A percentile compares a stretch with the other conserved stretches of the same genome.
These are phyloP conservation scores for Clonostachys rosea DNA, from an alignment of 2,329 filamentous ascomycete species.

Conservation along the genomic window DNA sequence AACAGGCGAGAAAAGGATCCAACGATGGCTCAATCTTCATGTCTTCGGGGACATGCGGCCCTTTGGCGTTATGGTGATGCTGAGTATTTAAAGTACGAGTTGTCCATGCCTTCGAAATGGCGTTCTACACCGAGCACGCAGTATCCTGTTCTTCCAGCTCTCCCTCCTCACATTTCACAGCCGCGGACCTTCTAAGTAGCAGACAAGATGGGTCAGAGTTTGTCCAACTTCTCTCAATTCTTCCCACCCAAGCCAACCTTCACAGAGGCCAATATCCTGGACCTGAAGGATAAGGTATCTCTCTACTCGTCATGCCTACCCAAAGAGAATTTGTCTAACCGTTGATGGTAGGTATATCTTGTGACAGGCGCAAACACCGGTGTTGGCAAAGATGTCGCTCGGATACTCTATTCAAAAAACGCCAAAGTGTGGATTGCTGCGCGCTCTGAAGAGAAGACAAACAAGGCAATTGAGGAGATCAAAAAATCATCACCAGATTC, in stretches of 20 bases:
- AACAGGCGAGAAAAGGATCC: too few species aligned
- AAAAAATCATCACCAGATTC: slow-evolving; percentile 18
- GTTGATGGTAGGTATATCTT: slow-evolving; percentile 32
- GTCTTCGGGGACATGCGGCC: too few species aligned
- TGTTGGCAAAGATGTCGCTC: slow-evolving; percentile 43
- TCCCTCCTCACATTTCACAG: too few species aligned
- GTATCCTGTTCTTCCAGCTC: too few species aligned
- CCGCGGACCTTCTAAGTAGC: too few species aligned
- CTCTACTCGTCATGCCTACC: not conserved
- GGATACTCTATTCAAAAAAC: slow-evolving; percentile 45
- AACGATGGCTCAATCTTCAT: too few species aligned
- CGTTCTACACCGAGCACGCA: too few species aligned
- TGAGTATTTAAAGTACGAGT: too few species aligned
- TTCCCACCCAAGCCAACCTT: not conserved
- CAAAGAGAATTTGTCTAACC: too few species aligned
- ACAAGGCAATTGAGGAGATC: slow-evolving; percentile 33
- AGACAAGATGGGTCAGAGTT: too few species aligned
- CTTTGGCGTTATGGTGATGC: too few species aligned
- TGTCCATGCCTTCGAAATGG: too few species aligned
- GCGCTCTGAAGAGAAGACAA: slow-evolving; percentile 32
- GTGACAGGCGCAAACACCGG: slow-evolving; percentile 32
- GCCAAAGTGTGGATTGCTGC: slow-evolving; percentile 47
- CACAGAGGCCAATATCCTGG: not conserved
- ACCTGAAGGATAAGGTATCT: not conserved
- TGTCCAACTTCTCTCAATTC: not conserved